These are phyloP conservation scores for Xylaria nigripes DNA, from an alignment of 495 filamentous ascomycete species.

Conservation along the genomic window DNA sequence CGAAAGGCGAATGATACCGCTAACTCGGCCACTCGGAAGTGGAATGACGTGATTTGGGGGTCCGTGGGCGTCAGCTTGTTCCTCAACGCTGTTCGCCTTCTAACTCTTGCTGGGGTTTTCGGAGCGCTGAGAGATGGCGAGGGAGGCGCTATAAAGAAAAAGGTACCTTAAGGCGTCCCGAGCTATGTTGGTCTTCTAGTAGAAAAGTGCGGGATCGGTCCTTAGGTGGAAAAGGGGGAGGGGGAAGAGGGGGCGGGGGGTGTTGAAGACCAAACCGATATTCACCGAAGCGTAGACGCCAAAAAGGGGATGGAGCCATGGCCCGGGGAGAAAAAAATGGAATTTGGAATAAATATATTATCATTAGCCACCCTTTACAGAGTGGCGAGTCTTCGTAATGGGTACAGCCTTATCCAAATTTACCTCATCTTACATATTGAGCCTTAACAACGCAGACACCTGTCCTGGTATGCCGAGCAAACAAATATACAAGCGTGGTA, in stretches of 20 bases:
- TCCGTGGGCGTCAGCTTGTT: conserved; percentile 46
- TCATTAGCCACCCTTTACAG: conserved; percentile 8
- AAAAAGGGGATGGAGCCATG: too few species aligned
- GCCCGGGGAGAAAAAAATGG: not conserved
- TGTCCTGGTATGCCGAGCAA: not conserved
- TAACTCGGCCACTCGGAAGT: conserved; percentile 17
- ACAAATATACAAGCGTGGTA: conserved; percentile 12
- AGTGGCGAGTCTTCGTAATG: conserved; percentile 8
- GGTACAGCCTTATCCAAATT: conserved; percentile 10
- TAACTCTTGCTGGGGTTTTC: conserved; percentile 45
- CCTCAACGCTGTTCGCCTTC: conserved; percentile 42
- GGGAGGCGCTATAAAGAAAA: not conserved
- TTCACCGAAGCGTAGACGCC: not conserved
- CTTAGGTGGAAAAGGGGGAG: too few species aligned
- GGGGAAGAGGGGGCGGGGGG: not conserved
- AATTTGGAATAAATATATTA: conserved; percentile 9
- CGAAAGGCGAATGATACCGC: not conserved
- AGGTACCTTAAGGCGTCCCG: not conserved
- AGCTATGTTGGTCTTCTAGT: not conserved
- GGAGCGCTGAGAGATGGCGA: conserved; percentile 23
- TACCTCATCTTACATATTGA: not conserved
- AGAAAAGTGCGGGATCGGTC: too few species aligned
- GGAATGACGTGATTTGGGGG: conserved; percentile 54
- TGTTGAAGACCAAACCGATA: not conserved
- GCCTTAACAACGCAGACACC: not conserved